Evolutionary conservation across 352 stramenopile genomes (phyloP).

Genomic region (Pythium phragmiticola): DNA sequence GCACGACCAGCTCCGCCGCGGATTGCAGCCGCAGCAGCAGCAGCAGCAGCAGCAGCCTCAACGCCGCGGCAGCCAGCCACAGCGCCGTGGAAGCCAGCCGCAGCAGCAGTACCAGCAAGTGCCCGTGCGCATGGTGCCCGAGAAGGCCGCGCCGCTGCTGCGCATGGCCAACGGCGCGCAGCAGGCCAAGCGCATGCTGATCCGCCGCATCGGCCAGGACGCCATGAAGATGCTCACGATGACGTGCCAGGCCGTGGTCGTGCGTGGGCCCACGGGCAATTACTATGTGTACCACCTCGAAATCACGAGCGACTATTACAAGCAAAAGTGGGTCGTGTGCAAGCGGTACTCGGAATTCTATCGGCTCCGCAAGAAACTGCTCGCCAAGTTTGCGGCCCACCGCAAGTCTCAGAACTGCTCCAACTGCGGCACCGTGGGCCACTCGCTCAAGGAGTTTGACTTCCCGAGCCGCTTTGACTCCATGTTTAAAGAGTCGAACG

Average conservation of each 20-base stretch:
- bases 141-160: constrained; percentile 26
- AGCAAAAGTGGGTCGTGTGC: constrained; percentile 88
- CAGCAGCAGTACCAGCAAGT: constrained; percentile 28
- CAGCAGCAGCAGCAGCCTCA: not conserved
- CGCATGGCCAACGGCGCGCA: constrained; percentile 28
- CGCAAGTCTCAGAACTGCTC: constrained; percentile 52
- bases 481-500: constrained; percentile 69
- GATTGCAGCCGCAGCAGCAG: constrained; percentile 42
- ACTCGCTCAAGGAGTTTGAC: constrained; percentile 64
- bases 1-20: constrained; percentile 52
- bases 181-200: constrained; percentile 66
- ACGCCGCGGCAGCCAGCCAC: not conserved
- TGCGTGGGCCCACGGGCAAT: constrained; percentile 68
- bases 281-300: constrained; percentile 87
- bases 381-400: constrained; percentile 57
- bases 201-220: constrained; percentile 74
- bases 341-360: constrained; percentile 89
- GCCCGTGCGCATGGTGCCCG: constrained; percentile 58
- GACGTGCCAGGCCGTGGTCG: constrained; percentile 66
- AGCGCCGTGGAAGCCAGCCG: not conserved
- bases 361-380: constrained; percentile 69
- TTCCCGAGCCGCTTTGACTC: constrained; percentile 65
- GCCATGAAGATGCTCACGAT: constrained; percentile 78
- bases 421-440: constrained; percentile 50
- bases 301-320: constrained; percentile 88